Evolutionary conservation across 192 early-diverging fungal genomes (phyloP), one percentile per base, ranked within the genome.

Genomic region (Backusella parvicylindrica): DNA sequence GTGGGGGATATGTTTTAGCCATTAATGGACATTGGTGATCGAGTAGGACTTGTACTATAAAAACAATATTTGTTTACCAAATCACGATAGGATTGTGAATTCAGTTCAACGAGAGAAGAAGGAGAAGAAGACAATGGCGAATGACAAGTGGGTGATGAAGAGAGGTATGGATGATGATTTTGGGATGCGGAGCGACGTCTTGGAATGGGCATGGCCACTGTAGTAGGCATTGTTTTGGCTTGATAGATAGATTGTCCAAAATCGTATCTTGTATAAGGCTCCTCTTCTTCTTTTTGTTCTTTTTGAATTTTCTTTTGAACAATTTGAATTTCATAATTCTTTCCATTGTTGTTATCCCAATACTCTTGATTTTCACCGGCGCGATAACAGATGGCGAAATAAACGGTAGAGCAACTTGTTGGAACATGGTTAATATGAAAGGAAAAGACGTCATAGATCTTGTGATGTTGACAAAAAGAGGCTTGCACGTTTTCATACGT

Each of bases 341-440:
- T 77, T 49, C 93, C 93, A 65, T 80, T 74, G 86, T 98, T 98
- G 83, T 95, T 98, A 87, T 98, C 96, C 96, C 96, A 98, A 81
- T 89, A 87, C 80, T 93, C 92, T 21, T 64, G 50, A 3, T 21
- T 47, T n/a, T 88, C 90, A 6, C 82, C 85, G 28, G 95, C 95
- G 23, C 78, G 83, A 82, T 93, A 95, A 11, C 87, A 83, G 47
- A 89, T 84, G 36, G 89, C 89, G 73, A 93, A 84, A 40, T 87
- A 89, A 65, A 47, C 18, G 5, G 43, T 47, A 91, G 83, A 0
- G 85, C 86, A 40, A 85, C 80, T 26, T 32, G 28, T 49, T 53
- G 82, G 13, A 79, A 82, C 64, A 66, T 38, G 26, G 2, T 73
- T 18, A 6, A 75, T 37, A 15, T 35, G 43, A 63, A 93, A 93